Conservation (phyloP, 2,329 filamentous ascomycete genomes). For the Paraconiothyrium sp. region DNA sequence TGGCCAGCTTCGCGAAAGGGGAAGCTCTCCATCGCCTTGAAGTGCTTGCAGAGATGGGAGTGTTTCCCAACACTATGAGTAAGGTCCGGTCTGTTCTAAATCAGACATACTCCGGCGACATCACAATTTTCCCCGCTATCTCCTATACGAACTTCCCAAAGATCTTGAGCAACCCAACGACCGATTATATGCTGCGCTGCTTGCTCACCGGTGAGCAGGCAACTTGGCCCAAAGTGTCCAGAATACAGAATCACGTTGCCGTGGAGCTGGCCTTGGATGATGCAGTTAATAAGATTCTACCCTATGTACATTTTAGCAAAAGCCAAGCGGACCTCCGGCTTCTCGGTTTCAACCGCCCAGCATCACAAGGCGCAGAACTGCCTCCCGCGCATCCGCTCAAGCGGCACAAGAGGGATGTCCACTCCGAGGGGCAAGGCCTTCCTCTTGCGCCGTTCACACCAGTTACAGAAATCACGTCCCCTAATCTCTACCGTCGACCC, state of each 20-base stretch:
- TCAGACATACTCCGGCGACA: constrained; percentile 93
- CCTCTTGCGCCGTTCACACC: constrained; percentile 30
- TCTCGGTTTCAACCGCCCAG: constrained; percentile 36
- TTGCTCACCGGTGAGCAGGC: constrained; percentile 82
- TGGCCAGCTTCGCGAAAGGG: constrained; percentile 78
- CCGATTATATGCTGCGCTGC: constrained; percentile 84
- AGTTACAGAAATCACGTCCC: constrained; percentile 22
- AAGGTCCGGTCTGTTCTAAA: constrained; percentile 84
- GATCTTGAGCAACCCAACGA: constrained; percentile 83
- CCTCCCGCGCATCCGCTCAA: constrained; percentile 24
- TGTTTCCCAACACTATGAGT: constrained; percentile 80
- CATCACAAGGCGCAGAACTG: constrained; percentile 37
- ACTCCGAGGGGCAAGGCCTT: constrained; percentile 30
- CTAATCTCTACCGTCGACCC: constrained; percentile 28
- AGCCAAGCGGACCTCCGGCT: constrained; percentile 61
- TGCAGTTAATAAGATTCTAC: constrained; percentile 74
- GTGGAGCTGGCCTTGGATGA: constrained; percentile 86
- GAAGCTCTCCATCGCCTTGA: constrained; percentile 84
- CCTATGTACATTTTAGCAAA: constrained; percentile 74
- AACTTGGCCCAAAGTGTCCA: constrained; percentile 89
- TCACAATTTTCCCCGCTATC: constrained; percentile 89
- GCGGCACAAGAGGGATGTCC: constrained; percentile 34
- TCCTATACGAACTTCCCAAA: constrained; percentile 76
- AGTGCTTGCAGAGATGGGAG: constrained; percentile 79
- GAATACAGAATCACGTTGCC: constrained; percentile 85